Conservation (phyloP, 352 stramenopile genomes). For the Phytophthora europaea region DNA sequence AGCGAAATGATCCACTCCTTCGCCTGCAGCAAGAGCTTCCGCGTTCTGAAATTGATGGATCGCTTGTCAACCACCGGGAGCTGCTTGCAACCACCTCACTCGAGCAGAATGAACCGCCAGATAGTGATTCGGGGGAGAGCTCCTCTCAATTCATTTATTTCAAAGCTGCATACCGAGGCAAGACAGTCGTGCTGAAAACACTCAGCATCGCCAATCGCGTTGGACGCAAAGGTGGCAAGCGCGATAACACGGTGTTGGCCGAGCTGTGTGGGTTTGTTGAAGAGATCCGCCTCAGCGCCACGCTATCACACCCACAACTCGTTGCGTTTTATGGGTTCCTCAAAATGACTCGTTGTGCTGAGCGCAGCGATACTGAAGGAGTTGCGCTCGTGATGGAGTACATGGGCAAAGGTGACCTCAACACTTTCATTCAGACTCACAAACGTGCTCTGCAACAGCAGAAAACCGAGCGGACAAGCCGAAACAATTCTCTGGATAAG, state of each 20-base stretch:
- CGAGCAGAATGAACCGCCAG: neutral
- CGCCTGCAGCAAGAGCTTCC: constrained; percentile 31
- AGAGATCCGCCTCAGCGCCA: constrained; percentile 42
- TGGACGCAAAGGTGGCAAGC: neutral
- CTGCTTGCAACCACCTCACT: neutral
- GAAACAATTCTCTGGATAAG: constrained; percentile 8
- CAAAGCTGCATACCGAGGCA: constrained; percentile 31
- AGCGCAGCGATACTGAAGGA: constrained; percentile 9
- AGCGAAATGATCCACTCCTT: constrained; percentile 7
- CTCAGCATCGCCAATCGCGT: constrained; percentile 8
- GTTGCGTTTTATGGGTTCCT: constrained; percentile 43
- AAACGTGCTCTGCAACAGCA: constrained; percentile 28
- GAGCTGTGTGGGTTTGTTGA: constrained; percentile 33
- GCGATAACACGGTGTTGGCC: neutral
- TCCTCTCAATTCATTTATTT: constrained; percentile 40
- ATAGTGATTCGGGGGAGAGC: constrained; percentile 4
- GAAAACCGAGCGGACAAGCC: neutral
- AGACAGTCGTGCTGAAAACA: constrained; percentile 32
- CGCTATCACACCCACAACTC: constrained; percentile 41
- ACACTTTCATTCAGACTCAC: constrained; percentile 47
- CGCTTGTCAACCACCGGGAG: constrained; percentile 20
- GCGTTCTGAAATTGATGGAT: constrained; percentile 21
- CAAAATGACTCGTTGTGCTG: constrained; percentile 2
- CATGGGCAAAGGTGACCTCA: constrained; percentile 48
- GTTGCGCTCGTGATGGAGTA: constrained; percentile 55